These are phyloP conservation scores for Irpex rosettiformis DNA, from an alignment of 1,284 basidiomycete genomes.

Conservation along the genomic window DNA sequence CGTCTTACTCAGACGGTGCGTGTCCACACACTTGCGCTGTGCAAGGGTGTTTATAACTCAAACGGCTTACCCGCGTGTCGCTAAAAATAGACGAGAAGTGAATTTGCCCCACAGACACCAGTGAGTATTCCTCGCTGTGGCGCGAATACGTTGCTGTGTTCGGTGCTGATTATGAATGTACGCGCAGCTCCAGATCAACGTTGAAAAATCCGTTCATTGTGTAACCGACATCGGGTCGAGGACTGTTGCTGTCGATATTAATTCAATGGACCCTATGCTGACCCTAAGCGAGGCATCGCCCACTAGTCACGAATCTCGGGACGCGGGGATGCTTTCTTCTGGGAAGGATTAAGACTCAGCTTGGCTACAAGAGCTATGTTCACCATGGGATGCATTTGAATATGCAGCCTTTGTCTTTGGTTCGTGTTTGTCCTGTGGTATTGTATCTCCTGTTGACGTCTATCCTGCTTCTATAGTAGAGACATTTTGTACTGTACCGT, in stretches of 20 bases:
- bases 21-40: background rate
- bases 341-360: background rate
- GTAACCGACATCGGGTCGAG: slow-evolving; percentile 10
- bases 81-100: background rate
- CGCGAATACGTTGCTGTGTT: no score
- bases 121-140: no score
- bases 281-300: background rate
- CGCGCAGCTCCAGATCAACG: slow-evolving; percentile 8
- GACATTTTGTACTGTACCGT: no score
- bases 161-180: no score
- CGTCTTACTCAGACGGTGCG: background rate
- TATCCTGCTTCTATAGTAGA: no score
- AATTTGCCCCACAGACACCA: background rate
- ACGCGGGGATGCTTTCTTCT: background rate
- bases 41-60: background rate
- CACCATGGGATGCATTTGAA: no score
- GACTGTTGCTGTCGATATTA: background rate
- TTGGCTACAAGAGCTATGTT: no score
- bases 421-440: no score
- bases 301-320: background rate
- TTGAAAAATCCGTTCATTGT: slow-evolving; percentile 12
- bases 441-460: no score
- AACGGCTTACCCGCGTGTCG: no score
- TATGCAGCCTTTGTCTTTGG: no score
- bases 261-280: background rate